Evolutionary conservation across 176 grass and related monocot species (phyloP).

Genomic region (Phyllostachys edulis): DNA sequence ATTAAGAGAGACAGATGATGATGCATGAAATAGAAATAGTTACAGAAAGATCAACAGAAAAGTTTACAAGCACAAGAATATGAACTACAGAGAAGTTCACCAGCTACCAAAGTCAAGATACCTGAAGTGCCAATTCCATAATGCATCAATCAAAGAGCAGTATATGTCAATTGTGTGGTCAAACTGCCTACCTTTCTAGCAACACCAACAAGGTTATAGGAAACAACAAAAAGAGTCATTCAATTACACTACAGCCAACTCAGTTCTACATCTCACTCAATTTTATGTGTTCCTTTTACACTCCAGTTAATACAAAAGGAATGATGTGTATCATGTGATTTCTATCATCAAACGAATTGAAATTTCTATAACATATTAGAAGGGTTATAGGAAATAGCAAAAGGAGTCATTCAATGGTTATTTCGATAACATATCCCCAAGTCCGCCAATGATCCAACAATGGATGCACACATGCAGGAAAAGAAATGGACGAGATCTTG

Average conservation of each 20-base stretch:
- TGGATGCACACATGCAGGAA: too few species aligned
- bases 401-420: too few species aligned
- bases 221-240: background rate
- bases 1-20: background rate
- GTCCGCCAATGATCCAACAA: too few species aligned
- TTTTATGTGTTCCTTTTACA: slow-evolving; percentile 11
- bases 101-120: background rate
- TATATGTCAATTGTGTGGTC: background rate
- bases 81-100: background rate
- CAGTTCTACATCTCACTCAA: background rate
- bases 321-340: too few species aligned
- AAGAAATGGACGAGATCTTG: too few species aligned
- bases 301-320: background rate
- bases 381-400: too few species aligned
- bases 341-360: too few species aligned
- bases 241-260: background rate
- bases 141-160: slow-evolving; percentile 4
- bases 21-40: background rate
- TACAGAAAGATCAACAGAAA: background rate
- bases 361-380: too few species aligned
- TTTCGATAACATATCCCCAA: too few species aligned
- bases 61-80: background rate
- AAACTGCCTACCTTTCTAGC: background rate
- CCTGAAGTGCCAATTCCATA: background rate
- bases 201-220: background rate